A percentile compares a stretch with the other conserved stretches of the same genome.
These are phyloP conservation scores for Boletus smithii DNA, from an alignment of 1,284 basidiomycete genomes.

Conservation along the genomic window DNA sequence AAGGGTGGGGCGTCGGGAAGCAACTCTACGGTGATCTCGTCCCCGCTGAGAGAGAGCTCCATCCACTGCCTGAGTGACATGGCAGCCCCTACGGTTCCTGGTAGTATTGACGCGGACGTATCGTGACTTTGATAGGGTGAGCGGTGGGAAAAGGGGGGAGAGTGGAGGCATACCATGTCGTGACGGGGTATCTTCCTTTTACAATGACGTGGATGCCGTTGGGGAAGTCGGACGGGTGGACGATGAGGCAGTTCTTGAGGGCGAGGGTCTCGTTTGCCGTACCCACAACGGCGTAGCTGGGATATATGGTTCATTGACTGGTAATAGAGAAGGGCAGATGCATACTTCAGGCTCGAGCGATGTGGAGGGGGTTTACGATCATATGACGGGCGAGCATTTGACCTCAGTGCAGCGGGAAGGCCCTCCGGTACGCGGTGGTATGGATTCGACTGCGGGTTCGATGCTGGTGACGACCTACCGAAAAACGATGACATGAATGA, in stretches of 20 bases:
- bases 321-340: background rate
- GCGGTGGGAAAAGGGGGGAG: background rate
- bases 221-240: constrained; percentile 73
- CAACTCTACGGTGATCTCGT: constrained; percentile 68
- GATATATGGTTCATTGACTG: background rate
- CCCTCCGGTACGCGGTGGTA: constrained; percentile 49
- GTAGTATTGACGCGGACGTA: constrained; percentile 62
- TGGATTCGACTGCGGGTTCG: constrained; percentile 39
- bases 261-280: constrained; percentile 67
- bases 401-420: constrained; percentile 20
- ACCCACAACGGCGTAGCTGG: constrained; percentile 55
- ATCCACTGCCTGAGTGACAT: constrained; percentile 81
- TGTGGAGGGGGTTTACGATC: constrained; percentile 42
- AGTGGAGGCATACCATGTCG: constrained; percentile 56
- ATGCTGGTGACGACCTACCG: constrained; percentile 39
- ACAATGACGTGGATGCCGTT: constrained; percentile 72
- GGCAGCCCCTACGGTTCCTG: constrained; percentile 65
- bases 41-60: constrained; percentile 74
- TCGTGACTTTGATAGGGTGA: constrained; percentile 56
- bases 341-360: constrained; percentile 43
- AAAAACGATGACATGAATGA: constrained; percentile 48
- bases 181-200: constrained; percentile 67
- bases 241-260: constrained; percentile 79
- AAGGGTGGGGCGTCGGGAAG: constrained; percentile 65
- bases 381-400: constrained; percentile 27